Percentiles rank a stretch among this genome's conserved stretches.
Evolutionary conservation across 2,329 filamentous ascomycete genomes (phyloP).

Genomic region (Magnaporthales sp.): DNA sequence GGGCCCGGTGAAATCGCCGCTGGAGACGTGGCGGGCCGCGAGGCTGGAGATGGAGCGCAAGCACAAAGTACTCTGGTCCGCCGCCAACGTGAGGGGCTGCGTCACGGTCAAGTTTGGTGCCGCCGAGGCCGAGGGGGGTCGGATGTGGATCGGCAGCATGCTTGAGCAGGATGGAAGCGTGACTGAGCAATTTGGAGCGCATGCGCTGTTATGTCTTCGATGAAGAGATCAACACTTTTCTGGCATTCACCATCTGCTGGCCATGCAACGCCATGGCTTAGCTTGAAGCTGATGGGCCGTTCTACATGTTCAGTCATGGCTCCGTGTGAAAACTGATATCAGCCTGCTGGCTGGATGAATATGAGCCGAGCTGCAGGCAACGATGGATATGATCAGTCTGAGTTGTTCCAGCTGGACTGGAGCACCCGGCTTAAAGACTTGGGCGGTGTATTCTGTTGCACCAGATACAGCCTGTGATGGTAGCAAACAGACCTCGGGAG

Average conservation of each 20-base stretch:
- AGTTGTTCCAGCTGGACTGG: not conserved
- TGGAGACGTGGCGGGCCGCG: constrained; percentile 43
- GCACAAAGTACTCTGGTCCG: constrained; percentile 68
- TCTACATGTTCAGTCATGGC: not conserved
- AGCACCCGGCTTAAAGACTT: not conserved
- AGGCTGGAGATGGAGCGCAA: constrained; percentile 50
- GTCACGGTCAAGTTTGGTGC: constrained; percentile 89
- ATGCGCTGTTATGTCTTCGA: constrained; percentile 68
- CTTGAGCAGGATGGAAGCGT: constrained; percentile 67
- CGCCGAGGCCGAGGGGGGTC: constrained; percentile 68
- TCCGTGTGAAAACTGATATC: not conserved
- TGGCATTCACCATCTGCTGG: not conserved
- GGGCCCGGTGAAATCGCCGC: constrained; percentile 23
- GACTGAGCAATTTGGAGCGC: constrained; percentile 63
- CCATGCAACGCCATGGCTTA: not conserved
- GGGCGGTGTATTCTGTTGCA: not conserved
- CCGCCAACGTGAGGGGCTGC: constrained; percentile 70
- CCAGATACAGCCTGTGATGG: not conserved
- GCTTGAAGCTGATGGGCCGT: not conserved
- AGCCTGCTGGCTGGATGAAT: not conserved
- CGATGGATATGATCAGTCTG: not conserved
- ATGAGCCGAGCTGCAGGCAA: not conserved
- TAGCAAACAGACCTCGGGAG: not conserved
- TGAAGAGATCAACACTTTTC: constrained; percentile 20
- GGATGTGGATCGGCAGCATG: constrained; percentile 72